Evolutionary conservation across 2,329 filamentous ascomycete genomes (phyloP).

Genomic region (Ophiobolus disseminans): DNA sequence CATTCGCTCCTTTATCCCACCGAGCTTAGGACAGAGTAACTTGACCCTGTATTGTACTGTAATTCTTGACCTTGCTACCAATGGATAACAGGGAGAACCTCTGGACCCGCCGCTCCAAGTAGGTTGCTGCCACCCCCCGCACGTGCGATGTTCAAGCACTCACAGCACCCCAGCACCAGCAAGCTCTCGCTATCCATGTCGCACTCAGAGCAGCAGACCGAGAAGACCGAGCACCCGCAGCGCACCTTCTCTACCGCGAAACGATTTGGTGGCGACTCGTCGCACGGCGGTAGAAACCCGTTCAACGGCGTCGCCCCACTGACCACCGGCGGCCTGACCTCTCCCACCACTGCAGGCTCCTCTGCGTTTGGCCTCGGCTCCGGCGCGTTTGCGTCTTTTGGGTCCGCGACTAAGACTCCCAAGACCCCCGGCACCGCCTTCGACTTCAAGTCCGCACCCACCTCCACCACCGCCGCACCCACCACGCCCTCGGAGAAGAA

Average conservation of each 20-base stretch:
- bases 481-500: constrained; percentile 70
- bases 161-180: constrained; percentile 67
- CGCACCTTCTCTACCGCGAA: constrained; percentile 72
- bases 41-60: constrained; percentile 11
- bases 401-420: constrained; percentile 79
- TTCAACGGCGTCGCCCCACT: constrained; percentile 79
- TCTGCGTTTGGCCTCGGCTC: constrained; percentile 93
- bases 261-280: constrained; percentile 77
- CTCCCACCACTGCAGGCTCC: constrained; percentile 78
- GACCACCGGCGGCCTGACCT: constrained; percentile 69
- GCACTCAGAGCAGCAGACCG: constrained; percentile 60
- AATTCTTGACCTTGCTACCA: constrained; percentile 27
- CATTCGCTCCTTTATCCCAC: constrained; percentile 47
- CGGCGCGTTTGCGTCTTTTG: constrained; percentile 96
- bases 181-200: constrained; percentile 90
- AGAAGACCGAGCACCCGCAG: constrained; percentile 61
- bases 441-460: constrained; percentile 70
- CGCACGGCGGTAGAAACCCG: constrained; percentile 78
- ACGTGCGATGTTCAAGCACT: constrained; percentile 22
- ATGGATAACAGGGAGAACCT: constrained; percentile 57
- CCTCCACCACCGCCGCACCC: constrained; percentile 53
- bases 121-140: constrained; percentile 49
- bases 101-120: constrained; percentile 88
- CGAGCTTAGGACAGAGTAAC: constrained; percentile 37
- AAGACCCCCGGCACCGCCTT: constrained; percentile 84